Evolutionary conservation across 257 asterid species (phyloP).

Genomic region (Ilex aquifolium): DNA sequence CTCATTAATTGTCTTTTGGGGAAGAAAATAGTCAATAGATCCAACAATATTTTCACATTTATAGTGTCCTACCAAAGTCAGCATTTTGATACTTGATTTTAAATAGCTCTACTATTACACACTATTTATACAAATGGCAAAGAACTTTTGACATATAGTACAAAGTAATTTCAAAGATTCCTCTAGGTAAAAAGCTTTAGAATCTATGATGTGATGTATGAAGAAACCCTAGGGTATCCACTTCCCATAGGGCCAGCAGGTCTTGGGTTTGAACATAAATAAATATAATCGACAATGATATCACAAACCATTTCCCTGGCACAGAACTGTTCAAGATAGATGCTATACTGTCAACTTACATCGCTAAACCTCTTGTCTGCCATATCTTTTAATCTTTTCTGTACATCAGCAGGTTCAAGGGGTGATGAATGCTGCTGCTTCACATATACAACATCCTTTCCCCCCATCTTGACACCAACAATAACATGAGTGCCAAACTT

Average conservation of each 20-base stretch:
- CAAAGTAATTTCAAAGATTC: no score
- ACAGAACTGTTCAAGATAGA: constrained; percentile 35
- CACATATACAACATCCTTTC: constrained; percentile 82
- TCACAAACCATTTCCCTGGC: constrained; percentile 43
- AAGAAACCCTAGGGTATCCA: no score
- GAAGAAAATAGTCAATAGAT: no score
- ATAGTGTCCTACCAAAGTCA: no score
- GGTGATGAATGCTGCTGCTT: constrained; percentile 64
- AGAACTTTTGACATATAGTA: neutral
- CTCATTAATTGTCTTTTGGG: no score
- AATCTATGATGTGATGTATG: no score
- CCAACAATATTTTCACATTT: no score
- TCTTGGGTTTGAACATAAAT: neutral
- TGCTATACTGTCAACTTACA: constrained; percentile 40
- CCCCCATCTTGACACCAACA: constrained; percentile 97
- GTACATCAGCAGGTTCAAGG: constrained; percentile 77
- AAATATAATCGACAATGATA: neutral
- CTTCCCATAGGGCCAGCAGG: no score
- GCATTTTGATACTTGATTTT: no score
- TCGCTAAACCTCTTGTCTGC: constrained; percentile 88
- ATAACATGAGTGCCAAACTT: constrained; percentile 91
- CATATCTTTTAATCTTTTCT: constrained; percentile 62
- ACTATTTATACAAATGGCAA: neutral
- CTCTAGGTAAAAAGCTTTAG: no score
- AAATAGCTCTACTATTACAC: no score